Evolutionary conservation across 164 flowering plant species (phyloP), one percentile per base, ranked within the genome.

Genomic region (Macadamia integrifolia): DNA sequence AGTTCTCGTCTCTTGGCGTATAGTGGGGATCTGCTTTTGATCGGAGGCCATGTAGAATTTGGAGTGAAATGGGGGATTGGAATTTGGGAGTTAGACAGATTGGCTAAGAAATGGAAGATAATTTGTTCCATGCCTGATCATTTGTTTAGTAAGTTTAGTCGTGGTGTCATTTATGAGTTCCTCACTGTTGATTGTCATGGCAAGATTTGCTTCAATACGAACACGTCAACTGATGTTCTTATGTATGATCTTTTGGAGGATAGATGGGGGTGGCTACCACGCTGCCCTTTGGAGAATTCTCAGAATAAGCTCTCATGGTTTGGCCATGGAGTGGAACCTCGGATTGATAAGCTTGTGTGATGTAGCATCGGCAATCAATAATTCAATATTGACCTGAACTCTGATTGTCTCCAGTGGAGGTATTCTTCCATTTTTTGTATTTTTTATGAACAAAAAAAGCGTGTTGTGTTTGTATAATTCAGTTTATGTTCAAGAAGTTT

Each of bases 211-310:
- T 72, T 72, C 31, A 53, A 62, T 58, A 72, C 44, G 60, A 53
- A 57, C 9, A 18, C 29, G 55, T 53, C 61, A 4, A 23, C 70
- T 23, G 28, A 40, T 53, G 56, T 71, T 56, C 61, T 72, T 55
- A 61, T 72, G 70, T 72, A 66, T 29, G 70, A 72, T 62, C 18
- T 72, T 32, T 6, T 44, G 0, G 66, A 53, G 65, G 56, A 66
- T 57, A 66, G 66, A 61, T 72, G 75, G 75, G 66, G 70, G 70
- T 72, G 69, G 70, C 75, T 72, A 17, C 75, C 75, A 7, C 48
- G 66, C 3, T 72, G 75, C 17, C 75, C 70, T 9, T 56, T 66
- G 32, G 70, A 55, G 43, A 64, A 50, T 28, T 40, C 9, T 32
- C 23, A 29, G 42, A 61, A 15, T 52, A 66, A 44, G 32, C 43